These are phyloP conservation scores for Coemansia pectinata DNA, from an alignment of 192 early-diverging fungal genomes.

Conservation along the genomic window DNA sequence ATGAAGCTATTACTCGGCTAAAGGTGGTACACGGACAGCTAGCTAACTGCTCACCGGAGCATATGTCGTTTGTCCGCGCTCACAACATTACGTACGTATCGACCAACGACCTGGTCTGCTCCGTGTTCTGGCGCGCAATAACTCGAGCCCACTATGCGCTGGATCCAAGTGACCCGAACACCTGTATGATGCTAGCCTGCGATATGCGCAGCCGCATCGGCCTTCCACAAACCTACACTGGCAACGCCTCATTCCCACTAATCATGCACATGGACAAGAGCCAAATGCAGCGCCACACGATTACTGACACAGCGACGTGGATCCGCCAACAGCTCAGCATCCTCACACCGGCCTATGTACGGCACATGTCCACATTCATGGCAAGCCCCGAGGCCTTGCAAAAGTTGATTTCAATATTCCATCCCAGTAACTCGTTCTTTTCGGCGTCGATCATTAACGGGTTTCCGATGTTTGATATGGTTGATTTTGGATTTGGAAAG, in stretches of 20 bases:
- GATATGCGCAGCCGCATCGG: constrained; percentile 32
- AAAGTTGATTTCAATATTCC: constrained; percentile 19
- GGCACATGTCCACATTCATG: constrained; percentile 17
- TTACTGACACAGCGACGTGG: constrained; percentile 35
- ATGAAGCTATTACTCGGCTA: constrained; percentile 2
- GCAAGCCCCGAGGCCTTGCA: constrained; percentile 11
- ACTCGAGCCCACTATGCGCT: constrained; percentile 20
- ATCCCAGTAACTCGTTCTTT: constrained; percentile 30
- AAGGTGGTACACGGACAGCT: constrained; percentile 18
- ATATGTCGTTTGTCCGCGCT: background rate
- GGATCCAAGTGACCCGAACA: constrained; percentile 24
- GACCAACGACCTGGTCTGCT: constrained; percentile 32
- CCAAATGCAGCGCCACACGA: constrained; percentile 8
- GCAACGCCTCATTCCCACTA: constrained; percentile 43
- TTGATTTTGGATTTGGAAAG: constrained; percentile 31
- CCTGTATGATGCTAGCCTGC: constrained; percentile 44
- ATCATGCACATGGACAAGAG: constrained; percentile 22
- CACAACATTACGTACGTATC: constrained; percentile 27
- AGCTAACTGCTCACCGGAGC: constrained; percentile 1
- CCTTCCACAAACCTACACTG: constrained; percentile 21
- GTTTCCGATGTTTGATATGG: constrained; percentile 26
- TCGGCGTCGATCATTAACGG: constrained; percentile 32
- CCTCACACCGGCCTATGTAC: constrained; percentile 9
- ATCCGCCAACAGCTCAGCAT: constrained; percentile 24
- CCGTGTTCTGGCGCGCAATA: constrained; percentile 42